Evolutionary conservation across 2,329 filamentous ascomycete genomes (phyloP).

Genomic region (Escovopsis sp.): DNA sequence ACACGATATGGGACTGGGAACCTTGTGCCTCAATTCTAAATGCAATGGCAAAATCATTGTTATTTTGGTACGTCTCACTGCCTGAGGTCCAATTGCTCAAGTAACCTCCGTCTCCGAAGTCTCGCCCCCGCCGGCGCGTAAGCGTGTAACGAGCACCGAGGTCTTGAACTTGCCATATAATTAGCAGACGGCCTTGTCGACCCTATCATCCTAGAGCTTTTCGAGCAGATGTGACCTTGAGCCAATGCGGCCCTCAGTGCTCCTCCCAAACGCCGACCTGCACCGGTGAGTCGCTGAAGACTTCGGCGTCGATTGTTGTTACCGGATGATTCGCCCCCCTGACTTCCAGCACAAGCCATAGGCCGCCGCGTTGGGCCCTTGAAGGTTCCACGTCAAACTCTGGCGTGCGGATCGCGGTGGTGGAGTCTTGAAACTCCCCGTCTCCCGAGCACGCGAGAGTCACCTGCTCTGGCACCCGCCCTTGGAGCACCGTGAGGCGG

Average conservation of each 20-base stretch:
- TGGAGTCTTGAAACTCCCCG: conserved; percentile 60
- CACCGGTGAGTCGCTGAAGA: conserved; percentile 35
- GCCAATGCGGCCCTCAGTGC: background rate
- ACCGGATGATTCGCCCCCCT: conserved; percentile 39
- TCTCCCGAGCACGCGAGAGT: conserved; percentile 51
- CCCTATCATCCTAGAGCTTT: too few species aligned
- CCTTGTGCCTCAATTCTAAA: too few species aligned
- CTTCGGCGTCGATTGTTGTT: conserved; percentile 35
- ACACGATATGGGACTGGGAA: too few species aligned
- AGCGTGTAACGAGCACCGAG: too few species aligned
- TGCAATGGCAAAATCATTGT: too few species aligned
- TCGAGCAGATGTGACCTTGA: too few species aligned
- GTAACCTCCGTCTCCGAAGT: too few species aligned
- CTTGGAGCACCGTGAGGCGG: conserved; percentile 57
- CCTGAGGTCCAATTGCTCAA: too few species aligned
- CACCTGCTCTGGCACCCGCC: conserved; percentile 52
- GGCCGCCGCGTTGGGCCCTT: conserved; percentile 36
- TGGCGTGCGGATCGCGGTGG: conserved; percentile 50
- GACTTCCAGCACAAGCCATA: conserved; percentile 74
- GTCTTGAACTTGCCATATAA: too few species aligned
- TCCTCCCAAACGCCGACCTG: conserved; percentile 29
- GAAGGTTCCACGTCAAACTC: conserved; percentile 62
- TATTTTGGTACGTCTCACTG: too few species aligned
- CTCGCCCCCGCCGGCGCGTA: too few species aligned
- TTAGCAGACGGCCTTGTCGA: too few species aligned